Base-by-base conservation (phyloP, 805 yeast genomes). In the Blastobotrys attinorum region DNA sequence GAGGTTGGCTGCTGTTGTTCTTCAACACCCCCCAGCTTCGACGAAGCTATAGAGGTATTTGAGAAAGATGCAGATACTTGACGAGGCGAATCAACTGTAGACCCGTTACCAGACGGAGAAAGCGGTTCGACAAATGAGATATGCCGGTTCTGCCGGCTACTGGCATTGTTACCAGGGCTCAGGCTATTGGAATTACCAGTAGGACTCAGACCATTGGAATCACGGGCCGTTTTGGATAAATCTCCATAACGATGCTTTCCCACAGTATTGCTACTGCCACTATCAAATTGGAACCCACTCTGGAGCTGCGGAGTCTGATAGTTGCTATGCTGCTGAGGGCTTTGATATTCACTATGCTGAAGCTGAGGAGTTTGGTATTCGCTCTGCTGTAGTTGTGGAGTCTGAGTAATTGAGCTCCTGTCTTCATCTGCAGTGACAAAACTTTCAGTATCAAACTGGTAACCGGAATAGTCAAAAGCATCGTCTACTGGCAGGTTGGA, bases 401-500 rank as follows among this genome's bases (percentile, higher is more conserved):
- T 37, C 18, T 37, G 29, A 3, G 23, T 22, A 6, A 37, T 23
- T 15, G 31, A 22, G 15, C 23, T 23, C 4, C 20, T 17, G 31
- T 37, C 39, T 4, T 23, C 13, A 11, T 32, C 10, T 20, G 21
- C 22, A 7, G 7, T 7, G 29, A 8, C 11, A 7, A 11, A 7
- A 25, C 29, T 25, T 7, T 11, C 29, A 4, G 21, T 40, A 33
- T 46, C 46, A 34, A 33, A 34, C 23, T 43, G 22, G 41, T 49
- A 45, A 4, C 39, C 32, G 8, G 43, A 41, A 38, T 35, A 49
- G 11, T 42, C 42, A 22, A 49, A 49, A n/a, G 52, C 52, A 34
- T 49, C 52, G 40, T 49, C 52, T 5, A 49, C 50, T 7, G 50
- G 48, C n/a, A 49, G 16, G 31, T 42, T 42, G 6, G 50, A 42